Evolutionary conservation across 768 basidiomycete genomes (phyloP), one percentile per base, ranked within the genome.

Genomic region (Lyophyllum atratum): DNA sequence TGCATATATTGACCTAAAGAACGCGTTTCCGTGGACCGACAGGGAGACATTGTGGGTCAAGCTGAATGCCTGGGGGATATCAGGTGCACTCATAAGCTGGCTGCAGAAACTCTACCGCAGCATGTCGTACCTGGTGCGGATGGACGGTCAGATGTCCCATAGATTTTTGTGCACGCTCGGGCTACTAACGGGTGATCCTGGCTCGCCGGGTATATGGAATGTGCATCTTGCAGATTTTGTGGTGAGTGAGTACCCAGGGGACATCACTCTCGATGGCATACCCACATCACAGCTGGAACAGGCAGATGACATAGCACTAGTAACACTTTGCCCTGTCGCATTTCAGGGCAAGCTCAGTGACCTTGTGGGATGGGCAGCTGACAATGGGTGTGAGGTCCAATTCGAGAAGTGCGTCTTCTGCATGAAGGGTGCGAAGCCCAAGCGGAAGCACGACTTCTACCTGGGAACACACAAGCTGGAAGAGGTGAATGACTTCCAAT

Each of bases 21-120:
- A 53, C 42, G 29, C 29, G 3, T 44, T 53, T 22, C 51, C 51
- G 2, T 52, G 26, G 25, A 31, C 31, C 12, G 17, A 52, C 22
- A 44, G 49, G 21, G 55, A 56, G 5, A 56, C 49, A n/a, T 39
- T 42, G n/a, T 43, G 49, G 28, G 48, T 49, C 9, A 49, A 49
- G 19, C 24, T 19, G 17, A 21, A 42, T 19, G 21, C 40, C 17
- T 42, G 40, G 40, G 37, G 37, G 37, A 31, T 31, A 31, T 31
- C 29, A 6, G 29, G 29, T 31, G 29, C 6, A 5, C 6, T 31
- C 11, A 31, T 31, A 5, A 31, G 29, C 29, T 5, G 11, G 29
- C 29, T 31, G 29, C 29, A 11, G 7, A 15, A 9, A 15, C 34
- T 37, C 4, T 37, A 37, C 15, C 9, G 9, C 7, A 15, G 14